These are phyloP conservation scores for Micractinium sp. DNA, from an alignment of 139 green algal species.

Conservation along the genomic window DNA sequence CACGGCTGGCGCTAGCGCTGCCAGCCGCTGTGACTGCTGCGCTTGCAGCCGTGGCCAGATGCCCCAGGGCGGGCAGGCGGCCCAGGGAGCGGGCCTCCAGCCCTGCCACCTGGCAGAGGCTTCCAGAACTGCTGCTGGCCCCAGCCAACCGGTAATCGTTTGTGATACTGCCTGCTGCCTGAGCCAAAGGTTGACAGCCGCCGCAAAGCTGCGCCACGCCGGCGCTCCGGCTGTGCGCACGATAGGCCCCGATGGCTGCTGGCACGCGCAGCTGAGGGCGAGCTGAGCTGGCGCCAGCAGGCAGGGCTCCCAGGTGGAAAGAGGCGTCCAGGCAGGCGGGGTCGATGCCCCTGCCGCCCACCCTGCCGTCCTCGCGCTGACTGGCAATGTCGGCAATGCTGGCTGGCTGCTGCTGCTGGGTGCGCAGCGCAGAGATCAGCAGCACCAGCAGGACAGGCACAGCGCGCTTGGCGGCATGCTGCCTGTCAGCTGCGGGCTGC, in stretches of 20 bases:
- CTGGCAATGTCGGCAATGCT: constrained; percentile 5
- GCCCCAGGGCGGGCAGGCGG: background rate
- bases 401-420: background rate
- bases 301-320: constrained; percentile 51
- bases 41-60: too few species aligned
- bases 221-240: background rate
- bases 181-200: constrained; percentile 1
- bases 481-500: background rate
- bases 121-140: background rate
- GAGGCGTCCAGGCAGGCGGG: constrained; percentile 44
- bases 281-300: background rate
- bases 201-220: background rate
- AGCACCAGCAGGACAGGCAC: background rate
- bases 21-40: background rate
- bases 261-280: constrained; percentile 33
- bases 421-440: background rate
- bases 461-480: background rate
- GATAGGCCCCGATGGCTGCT: constrained; percentile 29
- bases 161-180: background rate
- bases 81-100: constrained; percentile 25
- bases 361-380: background rate
- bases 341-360: constrained; percentile 33
- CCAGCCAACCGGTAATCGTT: constrained; percentile 36
- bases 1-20: background rate
- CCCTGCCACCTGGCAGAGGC: constrained; percentile 7